Evolutionary conservation across 371 early-diverging fungal species (phyloP).

Genomic region (Nematocida major): DNA sequence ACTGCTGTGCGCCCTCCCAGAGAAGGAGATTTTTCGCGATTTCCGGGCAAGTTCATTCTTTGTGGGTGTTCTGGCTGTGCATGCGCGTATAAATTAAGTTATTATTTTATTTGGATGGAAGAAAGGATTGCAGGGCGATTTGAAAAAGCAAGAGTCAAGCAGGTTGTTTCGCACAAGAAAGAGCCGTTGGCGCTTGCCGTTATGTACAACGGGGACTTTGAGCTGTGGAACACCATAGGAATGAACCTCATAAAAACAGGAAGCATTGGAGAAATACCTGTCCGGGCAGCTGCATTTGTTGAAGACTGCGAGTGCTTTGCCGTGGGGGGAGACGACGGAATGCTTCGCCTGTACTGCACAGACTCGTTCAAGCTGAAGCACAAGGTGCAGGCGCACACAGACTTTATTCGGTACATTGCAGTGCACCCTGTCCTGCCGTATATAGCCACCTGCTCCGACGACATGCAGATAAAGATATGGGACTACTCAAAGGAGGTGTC

Average conservation of each 20-base stretch:
- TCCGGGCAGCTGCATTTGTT: conserved; percentile 53
- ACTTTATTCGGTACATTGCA: conserved; percentile 61
- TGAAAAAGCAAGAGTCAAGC: conserved; percentile 57
- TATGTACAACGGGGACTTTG: conserved; percentile 58
- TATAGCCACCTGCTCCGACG: conserved; percentile 61
- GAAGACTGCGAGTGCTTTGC: conserved; percentile 49
- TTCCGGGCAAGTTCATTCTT: too few relatives aligned
- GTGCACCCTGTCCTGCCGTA: conserved; percentile 45
- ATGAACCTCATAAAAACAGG: conserved; percentile 36
- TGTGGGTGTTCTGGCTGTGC: too few relatives aligned
- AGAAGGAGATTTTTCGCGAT: too few relatives aligned
- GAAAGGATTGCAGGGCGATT: conserved; percentile 33
- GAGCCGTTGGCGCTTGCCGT: conserved; percentile 52
- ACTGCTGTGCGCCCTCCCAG: too few relatives aligned
- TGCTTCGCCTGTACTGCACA: conserved; percentile 46
- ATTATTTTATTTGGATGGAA: conserved; percentile 45
- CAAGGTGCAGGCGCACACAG: conserved; percentile 57
- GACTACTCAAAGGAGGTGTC: conserved; percentile 43
- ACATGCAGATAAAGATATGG: conserved; percentile 60
- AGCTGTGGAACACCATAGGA: conserved; percentile 54
- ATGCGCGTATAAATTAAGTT: conserved; percentile 8
- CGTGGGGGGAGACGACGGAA: conserved; percentile 61
- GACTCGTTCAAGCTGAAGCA: conserved; percentile 51
- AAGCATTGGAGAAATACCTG: conserved; percentile 55
- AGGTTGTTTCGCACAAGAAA: conserved; percentile 50